Conservation (phyloP, 2,329 filamentous ascomycete genomes). For the Penicillium carneum region DNA sequence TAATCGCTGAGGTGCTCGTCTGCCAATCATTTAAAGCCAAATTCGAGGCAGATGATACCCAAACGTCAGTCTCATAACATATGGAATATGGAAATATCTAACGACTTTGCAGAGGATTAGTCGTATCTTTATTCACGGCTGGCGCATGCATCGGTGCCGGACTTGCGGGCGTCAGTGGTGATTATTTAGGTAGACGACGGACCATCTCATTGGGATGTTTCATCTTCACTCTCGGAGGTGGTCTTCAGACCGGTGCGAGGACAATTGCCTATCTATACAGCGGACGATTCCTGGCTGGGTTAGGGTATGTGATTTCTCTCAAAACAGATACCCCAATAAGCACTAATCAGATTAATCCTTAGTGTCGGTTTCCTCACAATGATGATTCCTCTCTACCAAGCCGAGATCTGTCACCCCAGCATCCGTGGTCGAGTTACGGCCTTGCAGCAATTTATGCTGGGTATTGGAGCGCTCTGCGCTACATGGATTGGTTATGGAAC, state of each 20-base stretch:
- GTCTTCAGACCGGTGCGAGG: slow-evolving; percentile 73
- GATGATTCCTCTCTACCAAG: slow-evolving; percentile 77
- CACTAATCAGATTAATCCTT: slow-evolving; percentile 41
- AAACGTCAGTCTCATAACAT: slow-evolving; percentile 38
- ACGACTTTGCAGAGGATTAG: slow-evolving; percentile 62
- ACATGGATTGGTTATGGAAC: slow-evolving; percentile 76
- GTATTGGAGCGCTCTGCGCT: slow-evolving; percentile 74
- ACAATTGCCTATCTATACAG: slow-evolving; percentile 69
- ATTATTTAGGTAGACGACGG: slow-evolving; percentile 71
- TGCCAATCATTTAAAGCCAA: slow-evolving; percentile 45
- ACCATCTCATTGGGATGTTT: slow-evolving; percentile 76
- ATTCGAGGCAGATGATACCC: slow-evolving; percentile 42
- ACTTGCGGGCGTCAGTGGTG: slow-evolving; percentile 68
- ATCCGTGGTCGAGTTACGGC: slow-evolving; percentile 78
- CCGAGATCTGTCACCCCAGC: slow-evolving; percentile 77
- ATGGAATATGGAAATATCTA: neutral
- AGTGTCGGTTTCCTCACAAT: slow-evolving; percentile 68
- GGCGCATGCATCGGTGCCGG: slow-evolving; percentile 75
- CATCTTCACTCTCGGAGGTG: slow-evolving; percentile 75
- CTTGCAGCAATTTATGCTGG: slow-evolving; percentile 83
- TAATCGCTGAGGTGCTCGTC: slow-evolving; percentile 65
- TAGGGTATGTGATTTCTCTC: slow-evolving; percentile 39
- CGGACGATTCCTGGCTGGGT: slow-evolving; percentile 72
- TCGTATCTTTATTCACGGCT: slow-evolving; percentile 79
- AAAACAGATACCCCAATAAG: slow-evolving; percentile 35